Base-by-base conservation (phyloP, 768 basidiomycete species). In the Coprinopsis strossmayeri region DNA sequence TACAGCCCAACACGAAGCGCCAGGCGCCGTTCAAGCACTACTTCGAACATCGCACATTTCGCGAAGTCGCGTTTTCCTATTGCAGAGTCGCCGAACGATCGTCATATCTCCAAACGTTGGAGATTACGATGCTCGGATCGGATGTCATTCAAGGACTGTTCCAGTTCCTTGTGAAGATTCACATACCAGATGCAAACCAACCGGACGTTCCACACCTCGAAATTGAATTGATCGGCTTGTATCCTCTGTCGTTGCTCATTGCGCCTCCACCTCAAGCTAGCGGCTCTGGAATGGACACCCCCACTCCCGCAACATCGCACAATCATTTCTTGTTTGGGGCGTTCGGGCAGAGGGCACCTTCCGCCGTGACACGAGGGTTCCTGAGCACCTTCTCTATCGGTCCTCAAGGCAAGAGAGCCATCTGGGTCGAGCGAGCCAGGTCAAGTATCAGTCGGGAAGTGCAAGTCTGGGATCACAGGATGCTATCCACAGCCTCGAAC, bases 381-480 rank as follows among this genome's bases (percentile, higher is more conserved):
- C 66, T 81, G 26, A 77, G 73, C 37, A 56, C 79, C 1, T 71
- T 71, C 53, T 60, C 64, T 1, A 55, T 81, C 2, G 79, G 79
- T 4, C 60, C 68, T 0, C 69, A 74, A 51, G 77, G 73, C 0
- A 71, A 65, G 44, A 69, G 79, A 2, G 79, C 76, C 3, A 61
- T 79, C 3, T 82, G 81, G 79, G 61, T 81, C 3, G 77, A 80
- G 59, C 68, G 79, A 64, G 55, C 60, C 71, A 25, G 50, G 43
- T 63, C 67, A 12, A 72, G 64, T 43, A 69, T 69, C 13, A 45
- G 60, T n/a, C 57, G 76, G 27, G 68, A 74, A 34, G 66, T 80
- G 1, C 64, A 74, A 26, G 71, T 73, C 1, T 78, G 77, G 71
- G 48, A 44, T 23, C 44, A 51, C 9, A 18, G 15, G 3, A 44